Base-by-base conservation (phyloP, 2,329 filamentous ascomycete genomes). In the Fusarium continuum region DNA sequence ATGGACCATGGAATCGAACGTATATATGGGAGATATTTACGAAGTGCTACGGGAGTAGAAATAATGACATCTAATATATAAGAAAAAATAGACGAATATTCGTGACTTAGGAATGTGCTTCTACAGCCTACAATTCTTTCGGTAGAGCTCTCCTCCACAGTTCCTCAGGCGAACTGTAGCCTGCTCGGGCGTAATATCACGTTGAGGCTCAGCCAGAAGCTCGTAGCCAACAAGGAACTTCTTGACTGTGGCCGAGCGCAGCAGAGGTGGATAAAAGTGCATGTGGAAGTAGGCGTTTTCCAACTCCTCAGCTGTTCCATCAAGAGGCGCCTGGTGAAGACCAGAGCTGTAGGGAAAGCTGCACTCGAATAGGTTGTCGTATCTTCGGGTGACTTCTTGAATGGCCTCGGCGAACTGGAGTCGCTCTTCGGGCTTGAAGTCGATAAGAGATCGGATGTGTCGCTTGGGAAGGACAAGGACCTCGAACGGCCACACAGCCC, bases 181-280 rank as follows among this genome's bases (percentile, higher is more conserved):
- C 78, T 98, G 95, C 78, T 99, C 95, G 0, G 95, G 94, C 0
- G 95, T 99, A 71, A 99, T 98, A 75, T 99, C 95, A 56, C 95
- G 86, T 78, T 99, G 95, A n/a, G 95, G 94, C 79, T 99, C 95
- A 2, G 91, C 95, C 86, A 99, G 87, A 78, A 99, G 84, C 79
- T 99, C 95, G 75, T 96, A 98, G 0, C 95, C 95, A 28, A 99
- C 95, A 47, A 98, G 78, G 79, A 98, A 99, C 80, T 99, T 99
- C 69, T 91, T 88, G 40, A 99, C 93, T 0, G 93, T 97, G 3
- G 95, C 93, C 40, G 93, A 97, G 53, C 95, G 88, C 64, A 99
- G 82, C 40, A 99, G 82, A 11, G 95, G 95, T 35, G 95, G 95
- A 76, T 97, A 98, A 77, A 99, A 99, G 79, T 99, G 95, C 81